Base-by-base conservation (phyloP, 2,329 filamentous ascomycete species). In the Zopfia rhizophila region DNA sequence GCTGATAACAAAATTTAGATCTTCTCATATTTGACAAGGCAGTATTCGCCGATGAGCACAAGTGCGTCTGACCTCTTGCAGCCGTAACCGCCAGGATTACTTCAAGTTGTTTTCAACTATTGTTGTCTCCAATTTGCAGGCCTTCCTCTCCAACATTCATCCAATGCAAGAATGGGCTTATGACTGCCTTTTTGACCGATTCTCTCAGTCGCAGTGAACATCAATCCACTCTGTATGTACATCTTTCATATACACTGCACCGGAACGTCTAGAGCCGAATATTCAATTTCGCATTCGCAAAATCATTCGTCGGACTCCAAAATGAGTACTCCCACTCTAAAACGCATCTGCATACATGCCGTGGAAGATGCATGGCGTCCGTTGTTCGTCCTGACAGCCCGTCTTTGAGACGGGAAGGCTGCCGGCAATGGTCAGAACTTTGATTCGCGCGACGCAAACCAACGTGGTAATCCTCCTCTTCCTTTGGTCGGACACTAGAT, bases 181-280 rank as follows among this genome's bases (percentile, higher is more conserved):
- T 17, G 18, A 19, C 18, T 4, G 16, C 12, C 6, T 7, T 17
- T 22, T n/a, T n/a, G n/a, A n/a, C n/a, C n/a, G n/a, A n/a, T n/a
- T n/a, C n/a, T n/a, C n/a, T n/a, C n/a, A n/a, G n/a, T n/a, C n/a
- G n/a, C n/a, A n/a, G n/a, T n/a, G n/a, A n/a, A n/a, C n/a, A n/a
- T n/a, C n/a, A n/a, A n/a, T n/a, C n/a, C n/a, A n/a, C n/a, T n/a
- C n/a, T n/a, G n/a, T n/a, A n/a, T n/a, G n/a, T n/a, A 7, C 23
- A 28, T 32, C 19, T 3, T 23, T 41, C 31, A 51, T 48, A 39
- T 39, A 51, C 30, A 33, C 35, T 25, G 44, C 51, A 55, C 25
- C 51, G 48, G 48, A 45, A 31, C 7, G 21, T 8, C 16, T 12
- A 11, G 13, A 14, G 23, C 50, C 46, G 50, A 53, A 38, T 12